Conservation (phyloP, 495 filamentous ascomycete genomes). For the Acidomyces sp. region DNA sequence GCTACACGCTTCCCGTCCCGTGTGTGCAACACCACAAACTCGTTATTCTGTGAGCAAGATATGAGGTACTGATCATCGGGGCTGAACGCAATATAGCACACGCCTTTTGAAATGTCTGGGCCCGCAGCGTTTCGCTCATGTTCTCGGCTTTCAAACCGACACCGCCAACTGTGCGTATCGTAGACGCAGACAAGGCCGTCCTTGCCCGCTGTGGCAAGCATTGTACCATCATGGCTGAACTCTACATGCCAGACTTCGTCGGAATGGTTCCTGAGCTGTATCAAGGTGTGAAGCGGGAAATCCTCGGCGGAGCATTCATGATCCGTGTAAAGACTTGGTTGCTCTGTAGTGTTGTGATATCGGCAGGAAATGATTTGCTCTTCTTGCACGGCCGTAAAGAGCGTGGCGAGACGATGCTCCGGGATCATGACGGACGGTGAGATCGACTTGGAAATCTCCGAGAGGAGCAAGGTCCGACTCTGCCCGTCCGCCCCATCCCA, state of each 20-base stretch:
- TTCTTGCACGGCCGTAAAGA: slow-evolving; percentile 73
- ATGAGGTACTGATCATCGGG: slow-evolving; percentile 78
- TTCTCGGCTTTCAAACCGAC: slow-evolving; percentile 49
- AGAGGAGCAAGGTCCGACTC: slow-evolving; percentile 65
- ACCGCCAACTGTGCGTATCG: slow-evolving; percentile 55
- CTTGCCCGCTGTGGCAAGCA: slow-evolving; percentile 67
- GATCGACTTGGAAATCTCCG: slow-evolving; percentile 78
- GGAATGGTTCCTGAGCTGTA: slow-evolving; percentile 57
- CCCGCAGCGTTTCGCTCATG: slow-evolving; percentile 22
- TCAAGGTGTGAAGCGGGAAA: slow-evolving; percentile 56
- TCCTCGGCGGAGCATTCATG: slow-evolving; percentile 68
- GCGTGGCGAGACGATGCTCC: slow-evolving; percentile 70
- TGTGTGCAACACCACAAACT: slow-evolving; percentile 14
- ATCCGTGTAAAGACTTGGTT: slow-evolving; percentile 79
- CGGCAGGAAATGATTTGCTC: slow-evolving; percentile 70
- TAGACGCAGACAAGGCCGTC: slow-evolving; percentile 70
- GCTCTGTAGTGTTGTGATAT: slow-evolving; percentile 70
- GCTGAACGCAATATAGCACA: slow-evolving; percentile 77
- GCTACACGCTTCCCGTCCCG: slow-evolving; percentile 45
- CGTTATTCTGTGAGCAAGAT: slow-evolving; percentile 59
- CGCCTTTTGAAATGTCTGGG: slow-evolving; percentile 24
- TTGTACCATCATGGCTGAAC: slow-evolving; percentile 81
- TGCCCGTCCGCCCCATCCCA: slow-evolving; percentile 78
- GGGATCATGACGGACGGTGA: slow-evolving; percentile 98
- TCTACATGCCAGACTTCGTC: slow-evolving; percentile 84